These are phyloP conservation scores for Colletotrichum incanum DNA, from an alignment of 2,329 filamentous ascomycete species.

Conservation along the genomic window DNA sequence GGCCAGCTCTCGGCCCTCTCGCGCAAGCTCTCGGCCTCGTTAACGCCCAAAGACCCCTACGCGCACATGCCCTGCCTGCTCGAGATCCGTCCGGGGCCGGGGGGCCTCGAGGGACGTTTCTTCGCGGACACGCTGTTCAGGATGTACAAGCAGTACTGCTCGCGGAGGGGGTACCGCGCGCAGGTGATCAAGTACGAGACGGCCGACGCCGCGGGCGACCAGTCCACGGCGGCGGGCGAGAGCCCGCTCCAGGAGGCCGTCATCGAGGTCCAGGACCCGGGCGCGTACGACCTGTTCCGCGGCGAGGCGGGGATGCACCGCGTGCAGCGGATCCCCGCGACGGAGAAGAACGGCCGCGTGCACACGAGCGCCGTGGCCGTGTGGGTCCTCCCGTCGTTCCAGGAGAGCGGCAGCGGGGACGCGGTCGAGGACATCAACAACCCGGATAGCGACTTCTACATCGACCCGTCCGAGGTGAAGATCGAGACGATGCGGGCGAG, in stretches of 20 bases:
- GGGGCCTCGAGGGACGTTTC: conserved; percentile 90
- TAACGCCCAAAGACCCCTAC: conserved; percentile 92
- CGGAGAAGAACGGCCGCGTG: conserved; percentile 90
- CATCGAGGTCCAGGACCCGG: conserved; percentile 82
- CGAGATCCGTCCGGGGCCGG: conserved; percentile 92
- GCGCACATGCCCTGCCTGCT: conserved; percentile 90
- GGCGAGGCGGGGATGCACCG: conserved; percentile 95
- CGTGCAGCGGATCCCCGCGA: conserved; percentile 93
- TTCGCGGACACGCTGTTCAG: conserved; percentile 90
- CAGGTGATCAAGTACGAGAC: conserved; percentile 86
- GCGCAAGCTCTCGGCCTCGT: conserved; percentile 78
- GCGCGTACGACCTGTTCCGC: conserved; percentile 86
- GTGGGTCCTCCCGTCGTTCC: conserved; percentile 90
- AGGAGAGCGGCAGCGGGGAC: conserved; percentile 66
- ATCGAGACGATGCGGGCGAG: conserved; percentile 92
- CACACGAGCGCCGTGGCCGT: conserved; percentile 95
- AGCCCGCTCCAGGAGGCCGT: conserved; percentile 87
- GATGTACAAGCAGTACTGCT: conserved; percentile 91
- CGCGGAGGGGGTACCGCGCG: conserved; percentile 75
- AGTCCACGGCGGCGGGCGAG: conserved; percentile 71
- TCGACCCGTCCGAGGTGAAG: conserved; percentile 86
- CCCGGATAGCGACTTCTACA: conserved; percentile 91
- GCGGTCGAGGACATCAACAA: conserved; percentile 77
- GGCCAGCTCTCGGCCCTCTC: conserved; percentile 75
- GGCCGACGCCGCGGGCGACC: conserved; percentile 73